Evolutionary conservation across 1,284 basidiomycete genomes (phyloP).

Genomic region (Apiotrichum mycotoxinovorans): DNA sequence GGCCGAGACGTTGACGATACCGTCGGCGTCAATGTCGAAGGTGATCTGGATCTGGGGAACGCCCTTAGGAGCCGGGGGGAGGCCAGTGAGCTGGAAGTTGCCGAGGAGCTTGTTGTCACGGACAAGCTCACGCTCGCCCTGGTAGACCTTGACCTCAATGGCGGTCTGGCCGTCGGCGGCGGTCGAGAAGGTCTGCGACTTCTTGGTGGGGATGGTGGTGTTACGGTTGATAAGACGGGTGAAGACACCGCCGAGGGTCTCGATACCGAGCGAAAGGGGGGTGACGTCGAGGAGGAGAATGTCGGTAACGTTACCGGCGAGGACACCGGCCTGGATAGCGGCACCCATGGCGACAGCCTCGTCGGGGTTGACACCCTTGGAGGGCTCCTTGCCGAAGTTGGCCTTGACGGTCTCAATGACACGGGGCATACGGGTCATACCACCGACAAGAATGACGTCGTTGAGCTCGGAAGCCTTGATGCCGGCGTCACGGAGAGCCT

Average conservation of each 20-base stretch:
- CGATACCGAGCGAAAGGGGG: conserved; percentile 68
- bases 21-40: conserved; percentile 98
- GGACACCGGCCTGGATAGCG: conserved; percentile 89
- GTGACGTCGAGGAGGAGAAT: conserved; percentile 95
- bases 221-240: conserved; percentile 88
- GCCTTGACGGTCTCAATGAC: conserved; percentile 89
- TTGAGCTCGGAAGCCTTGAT: conserved; percentile 89
- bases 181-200: conserved; percentile 97
- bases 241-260: conserved; percentile 98
- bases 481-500: conserved; percentile 86
- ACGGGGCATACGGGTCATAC: conserved; percentile 96
- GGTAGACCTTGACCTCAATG: conserved; percentile 96
- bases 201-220: conserved; percentile 99
- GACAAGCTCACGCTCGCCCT: conserved; percentile 91
- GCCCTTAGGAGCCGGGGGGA: conserved; percentile 94
- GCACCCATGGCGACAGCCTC: conserved; percentile 92
- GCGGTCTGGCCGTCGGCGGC: conserved; percentile 94
- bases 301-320: conserved; percentile 93
- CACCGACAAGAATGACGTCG: conserved; percentile 96
- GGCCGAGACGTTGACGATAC: conserved; percentile 95
- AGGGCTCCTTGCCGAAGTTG: conserved; percentile 90
- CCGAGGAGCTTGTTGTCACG: conserved; percentile 99
- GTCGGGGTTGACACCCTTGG: conserved; percentile 97
- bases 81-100: conserved; percentile 97
- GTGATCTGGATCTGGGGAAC: conserved; percentile 98